Conservation (phyloP, 2,329 filamentous ascomycete species). For the Trichoderma cornu-damae region DNA sequence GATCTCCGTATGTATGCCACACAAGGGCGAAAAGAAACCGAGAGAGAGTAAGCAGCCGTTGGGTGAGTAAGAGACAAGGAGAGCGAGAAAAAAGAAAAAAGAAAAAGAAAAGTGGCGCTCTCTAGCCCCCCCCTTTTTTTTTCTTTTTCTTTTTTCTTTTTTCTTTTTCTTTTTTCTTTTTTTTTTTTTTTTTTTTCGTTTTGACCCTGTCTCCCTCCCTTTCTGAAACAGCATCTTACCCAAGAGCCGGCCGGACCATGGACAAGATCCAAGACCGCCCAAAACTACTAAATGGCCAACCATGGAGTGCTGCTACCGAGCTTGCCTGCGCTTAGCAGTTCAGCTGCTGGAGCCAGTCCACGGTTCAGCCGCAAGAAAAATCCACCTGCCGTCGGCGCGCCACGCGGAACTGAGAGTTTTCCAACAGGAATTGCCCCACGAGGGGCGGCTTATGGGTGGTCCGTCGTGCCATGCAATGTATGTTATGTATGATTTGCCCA, state of each 20-base stretch:
- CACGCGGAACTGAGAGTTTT: background rate
- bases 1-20: background rate
- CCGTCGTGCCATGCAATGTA: too few relatives aligned
- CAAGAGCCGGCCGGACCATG: too few relatives aligned
- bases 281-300: background rate
- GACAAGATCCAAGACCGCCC: background rate
- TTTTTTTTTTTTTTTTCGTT: too few relatives aligned
- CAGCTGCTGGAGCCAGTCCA: background rate
- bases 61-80: background rate
- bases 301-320: too few relatives aligned
- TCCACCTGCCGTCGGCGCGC: background rate
- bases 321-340: background rate
- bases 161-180: background rate
- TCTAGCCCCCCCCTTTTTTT: background rate
- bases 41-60: background rate
- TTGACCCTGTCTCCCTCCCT: too few relatives aligned
- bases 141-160: background rate
- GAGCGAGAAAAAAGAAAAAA: too few relatives aligned
- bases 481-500: too few relatives aligned
- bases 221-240: too few relatives aligned
- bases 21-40: background rate
- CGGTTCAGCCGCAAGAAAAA: background rate
- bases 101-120: background rate
- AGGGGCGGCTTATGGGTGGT: too few relatives aligned
- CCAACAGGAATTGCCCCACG: background rate